A percentile compares a stretch with the other conserved stretches of the same genome.
phyloP scores from a whole-genome alignment of 306 rosid species.

The Dalbergia cultrata region DNA sequence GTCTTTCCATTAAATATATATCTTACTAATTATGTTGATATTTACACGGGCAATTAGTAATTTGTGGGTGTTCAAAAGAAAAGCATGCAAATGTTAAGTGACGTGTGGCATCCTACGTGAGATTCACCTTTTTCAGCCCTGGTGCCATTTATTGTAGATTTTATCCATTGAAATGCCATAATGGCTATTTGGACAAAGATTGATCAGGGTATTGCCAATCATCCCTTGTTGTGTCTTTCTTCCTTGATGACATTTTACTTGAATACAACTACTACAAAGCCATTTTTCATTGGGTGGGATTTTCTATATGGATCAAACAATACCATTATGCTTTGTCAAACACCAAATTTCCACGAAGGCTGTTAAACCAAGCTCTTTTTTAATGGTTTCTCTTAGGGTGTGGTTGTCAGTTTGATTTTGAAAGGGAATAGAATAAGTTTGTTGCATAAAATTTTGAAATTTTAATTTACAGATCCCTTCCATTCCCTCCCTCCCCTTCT shows the following conservation, averaged over 20 bases:
- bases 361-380: background rate
- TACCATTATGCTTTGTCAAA: background rate
- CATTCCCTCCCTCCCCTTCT: too few species aligned
- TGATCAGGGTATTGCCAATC: conserved; percentile 3
- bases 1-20: background rate
- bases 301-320: background rate
- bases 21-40: background rate
- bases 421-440: too few species aligned
- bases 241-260: conserved; percentile 1
- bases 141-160: background rate
- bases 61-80: background rate
- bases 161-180: conserved; percentile 12
- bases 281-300: background rate
- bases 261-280: background rate
- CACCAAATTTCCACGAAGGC: background rate
- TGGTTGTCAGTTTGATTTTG: too few species aligned
- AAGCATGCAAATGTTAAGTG: background rate
- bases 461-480: too few species aligned
- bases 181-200: conserved; percentile 16
- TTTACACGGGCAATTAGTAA: background rate
- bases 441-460: too few species aligned
- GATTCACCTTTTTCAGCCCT: background rate
- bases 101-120: background rate
- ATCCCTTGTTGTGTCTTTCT: background rate
- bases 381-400: background rate